Evolutionary conservation across 2,329 filamentous ascomycete genomes (phyloP).

Genomic region (Verticillium dahliae): DNA sequence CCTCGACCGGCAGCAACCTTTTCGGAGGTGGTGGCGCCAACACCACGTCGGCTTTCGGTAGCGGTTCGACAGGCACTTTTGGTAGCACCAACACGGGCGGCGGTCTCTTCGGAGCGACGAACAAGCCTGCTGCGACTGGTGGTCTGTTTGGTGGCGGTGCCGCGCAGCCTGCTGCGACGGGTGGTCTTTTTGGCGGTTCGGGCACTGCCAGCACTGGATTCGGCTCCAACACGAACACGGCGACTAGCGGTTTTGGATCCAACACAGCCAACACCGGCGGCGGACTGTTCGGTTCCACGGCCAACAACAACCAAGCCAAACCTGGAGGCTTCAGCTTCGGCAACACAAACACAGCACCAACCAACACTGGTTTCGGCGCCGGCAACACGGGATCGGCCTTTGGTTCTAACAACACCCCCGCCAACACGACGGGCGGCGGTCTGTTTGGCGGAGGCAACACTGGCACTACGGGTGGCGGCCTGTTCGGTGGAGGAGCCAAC

Average conservation of each 20-base stretch:
- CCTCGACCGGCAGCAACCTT: constrained; percentile 24
- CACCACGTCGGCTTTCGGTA: constrained; percentile 12
- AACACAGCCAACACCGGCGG: constrained; percentile 16
- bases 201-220: constrained; percentile 13
- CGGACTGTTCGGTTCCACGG: constrained; percentile 7
- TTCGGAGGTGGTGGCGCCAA: constrained; percentile 27
- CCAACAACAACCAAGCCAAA: constrained; percentile 28
- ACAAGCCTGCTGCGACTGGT: constrained; percentile 23
- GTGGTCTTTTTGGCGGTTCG: constrained; percentile 17
- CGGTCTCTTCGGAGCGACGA: constrained; percentile 19
- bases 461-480: constrained; percentile 24
- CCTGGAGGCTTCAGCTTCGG: constrained; percentile 34
- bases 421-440: constrained; percentile 24
- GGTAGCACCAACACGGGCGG: constrained; percentile 18
- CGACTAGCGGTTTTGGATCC: constrained; percentile 21
- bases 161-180: constrained; percentile 9
- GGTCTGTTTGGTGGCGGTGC: constrained; percentile 34
- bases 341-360: constrained; percentile 27
- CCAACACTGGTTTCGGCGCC: constrained; percentile 18
- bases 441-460: constrained; percentile 34
- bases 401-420: constrained; percentile 26
- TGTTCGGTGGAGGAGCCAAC: constrained; percentile 26
- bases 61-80: constrained; percentile 27
- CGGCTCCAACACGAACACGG: constrained; percentile 3
- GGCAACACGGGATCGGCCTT: constrained; percentile 31